Evolutionary conservation across 2,329 filamentous ascomycete species (phyloP).

Genomic region (Neonectria neomacrospora): DNA sequence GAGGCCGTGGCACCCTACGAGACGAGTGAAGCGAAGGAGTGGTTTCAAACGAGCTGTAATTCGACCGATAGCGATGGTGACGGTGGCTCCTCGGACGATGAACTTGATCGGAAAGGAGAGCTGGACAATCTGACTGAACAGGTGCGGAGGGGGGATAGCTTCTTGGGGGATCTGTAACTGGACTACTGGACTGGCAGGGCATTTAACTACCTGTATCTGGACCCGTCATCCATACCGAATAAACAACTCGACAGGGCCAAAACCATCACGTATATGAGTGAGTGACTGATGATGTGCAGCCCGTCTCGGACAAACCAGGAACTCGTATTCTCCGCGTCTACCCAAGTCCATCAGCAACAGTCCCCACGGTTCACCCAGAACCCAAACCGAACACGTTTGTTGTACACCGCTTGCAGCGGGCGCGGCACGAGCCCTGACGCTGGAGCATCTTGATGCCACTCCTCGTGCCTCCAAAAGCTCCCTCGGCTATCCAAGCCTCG

Average conservation of each 20-base stretch:
- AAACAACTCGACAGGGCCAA: constrained; percentile 4
- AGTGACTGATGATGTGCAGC: constrained; percentile 1
- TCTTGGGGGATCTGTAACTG: constrained; percentile 1
- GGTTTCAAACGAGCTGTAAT: constrained; percentile 8
- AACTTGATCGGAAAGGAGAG: background rate
- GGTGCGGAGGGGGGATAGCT: constrained; percentile 6
- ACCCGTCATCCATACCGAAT: constrained; percentile 3
- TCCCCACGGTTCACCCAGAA: constrained; percentile 38
- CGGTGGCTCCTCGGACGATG: background rate
- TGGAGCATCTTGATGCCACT: constrained; percentile 29
- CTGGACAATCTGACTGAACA: background rate
- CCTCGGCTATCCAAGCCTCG: constrained; percentile 43
- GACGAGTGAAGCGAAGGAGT: constrained; percentile 11
- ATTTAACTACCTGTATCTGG: background rate
- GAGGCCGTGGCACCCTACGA: constrained; percentile 8
- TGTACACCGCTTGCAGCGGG: constrained; percentile 41
- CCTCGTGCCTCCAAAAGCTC: constrained; percentile 35
- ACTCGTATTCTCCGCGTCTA: constrained; percentile 44
- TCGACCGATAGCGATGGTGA: constrained; percentile 5
- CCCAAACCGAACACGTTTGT: constrained; percentile 34
- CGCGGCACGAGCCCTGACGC: constrained; percentile 29
- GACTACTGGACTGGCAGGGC: background rate
- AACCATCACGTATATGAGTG: background rate
- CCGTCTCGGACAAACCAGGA: constrained; percentile 29
- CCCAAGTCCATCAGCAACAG: constrained; percentile 46